Evolutionary conservation across 2,329 filamentous ascomycete species (phyloP), one percentile per base, ranked within the genome.

Genomic region (Verruconis gallopava): DNA sequence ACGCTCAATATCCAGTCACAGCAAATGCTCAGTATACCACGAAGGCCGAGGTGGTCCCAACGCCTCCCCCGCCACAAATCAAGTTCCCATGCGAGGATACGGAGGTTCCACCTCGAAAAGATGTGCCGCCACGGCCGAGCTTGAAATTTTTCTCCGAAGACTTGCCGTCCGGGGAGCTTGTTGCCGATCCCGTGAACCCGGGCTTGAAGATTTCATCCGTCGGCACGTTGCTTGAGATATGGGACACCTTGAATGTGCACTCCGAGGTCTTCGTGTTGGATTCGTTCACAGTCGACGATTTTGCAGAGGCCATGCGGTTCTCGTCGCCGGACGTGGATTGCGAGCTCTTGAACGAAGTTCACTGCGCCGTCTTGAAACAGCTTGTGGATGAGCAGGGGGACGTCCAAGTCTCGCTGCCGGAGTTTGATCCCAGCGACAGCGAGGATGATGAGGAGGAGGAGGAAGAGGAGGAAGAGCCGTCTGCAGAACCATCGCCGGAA

Each of bases 161-260:
- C 66, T 13, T 62, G 66, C 49, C 58, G 3, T 51, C 47, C 12
- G 41, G 37, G n/a, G 40, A 60, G 1, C 57, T 63, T 40, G 56
- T 58, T 22, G 55, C 62, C 12, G 72, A 21, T 49, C 54, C 19
- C 18, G 39, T 18, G 32, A 44, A 15, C 56, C 60, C 43, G 57
- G 75, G 78, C 30, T 77, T 96, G 42, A 65, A 79, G 15, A 91
- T 89, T 76, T 77, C 81, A 51, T 89, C 85, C 3, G 75, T 95
- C n/a, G 86, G 88, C 0, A 72, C 77, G 2, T 66, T 96, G 13
- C 64, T 98, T 18, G 89, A 95, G 61, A 85, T 84, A 0, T 98
- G 91, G 91, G 86, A 95, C 52, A 95, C 88, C 0, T 70, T 98
- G 22, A 98, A 95, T 53, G 89, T 98, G n/a, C 95, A 95, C 56